phyloP scores from a whole-genome alignment of 106 monocot genomes.

The Dendrobium chrysotoxum region DNA sequence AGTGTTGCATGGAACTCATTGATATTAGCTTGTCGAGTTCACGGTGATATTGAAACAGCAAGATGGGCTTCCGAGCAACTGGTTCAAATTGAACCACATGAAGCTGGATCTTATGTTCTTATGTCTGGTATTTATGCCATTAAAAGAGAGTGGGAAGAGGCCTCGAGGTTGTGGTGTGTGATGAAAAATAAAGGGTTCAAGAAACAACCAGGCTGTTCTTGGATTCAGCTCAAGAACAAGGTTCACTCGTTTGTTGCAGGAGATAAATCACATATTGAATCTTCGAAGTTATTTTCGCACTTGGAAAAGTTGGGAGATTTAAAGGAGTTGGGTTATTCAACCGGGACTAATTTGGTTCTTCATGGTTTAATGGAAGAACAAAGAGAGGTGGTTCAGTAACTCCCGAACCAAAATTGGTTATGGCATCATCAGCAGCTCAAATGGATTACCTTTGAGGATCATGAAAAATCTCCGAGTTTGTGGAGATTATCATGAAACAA shows the following conservation, averaged over 20 bases:
- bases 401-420: constrained; percentile 43
- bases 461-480: constrained; percentile 57
- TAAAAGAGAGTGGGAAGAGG: constrained; percentile 40
- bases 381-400: constrained; percentile 23
- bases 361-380: constrained; percentile 54
- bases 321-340: constrained; percentile 42
- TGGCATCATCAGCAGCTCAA: constrained; percentile 44
- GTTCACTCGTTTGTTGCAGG: constrained; percentile 55
- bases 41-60: constrained; percentile 43
- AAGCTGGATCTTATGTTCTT: constrained; percentile 49
- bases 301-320: constrained; percentile 44
- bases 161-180: constrained; percentile 29
- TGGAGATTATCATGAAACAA: constrained; percentile 47
- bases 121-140: constrained; percentile 59
- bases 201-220: constrained; percentile 58
- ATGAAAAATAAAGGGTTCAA: constrained; percentile 44
- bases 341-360: constrained; percentile 32
- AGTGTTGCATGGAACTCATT: constrained; percentile 57
- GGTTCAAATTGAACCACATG: constrained; percentile 35
- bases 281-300: constrained; percentile 35
- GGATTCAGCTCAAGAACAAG: constrained; percentile 56
- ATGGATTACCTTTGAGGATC: constrained; percentile 34
- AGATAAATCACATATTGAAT: constrained; percentile 38
- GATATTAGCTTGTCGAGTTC: constrained; percentile 54
- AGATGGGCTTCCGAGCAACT: constrained; percentile 40